These are phyloP conservation scores for Ilex paraguariensis DNA, from an alignment of 305 asterid genomes.

Conservation along the genomic window DNA sequence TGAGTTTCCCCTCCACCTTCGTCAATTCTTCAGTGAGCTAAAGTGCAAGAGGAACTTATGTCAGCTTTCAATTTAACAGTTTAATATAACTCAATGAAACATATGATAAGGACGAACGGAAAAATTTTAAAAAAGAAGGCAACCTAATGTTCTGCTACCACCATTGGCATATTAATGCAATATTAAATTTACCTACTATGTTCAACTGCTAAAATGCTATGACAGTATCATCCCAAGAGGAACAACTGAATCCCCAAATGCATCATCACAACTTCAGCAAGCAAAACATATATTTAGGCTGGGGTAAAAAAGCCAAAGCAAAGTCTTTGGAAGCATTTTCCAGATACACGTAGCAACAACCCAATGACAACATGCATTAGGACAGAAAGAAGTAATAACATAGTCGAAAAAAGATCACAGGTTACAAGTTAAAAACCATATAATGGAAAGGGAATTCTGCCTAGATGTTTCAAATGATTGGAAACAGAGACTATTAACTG, in stretches of 20 bases:
- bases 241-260: not conserved
- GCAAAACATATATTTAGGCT: not conserved
- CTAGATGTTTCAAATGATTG: too few relatives aligned
- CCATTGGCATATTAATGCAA: too few relatives aligned
- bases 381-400: too few relatives aligned
- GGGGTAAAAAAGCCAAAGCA: not conserved
- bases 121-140: not conserved
- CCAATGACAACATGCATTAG: too few relatives aligned
- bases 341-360: not conserved
- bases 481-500: too few relatives aligned
- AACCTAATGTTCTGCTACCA: not conserved
- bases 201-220: not conserved
- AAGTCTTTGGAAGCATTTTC: not conserved
- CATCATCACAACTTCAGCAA: not conserved
- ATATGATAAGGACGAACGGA: not conserved
- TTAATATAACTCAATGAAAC: not conserved
- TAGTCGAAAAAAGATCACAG: too few relatives aligned
- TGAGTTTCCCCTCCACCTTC: slow-evolving; percentile 85
- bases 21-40: slow-evolving; percentile 87
- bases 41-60: slow-evolving; percentile 18
- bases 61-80: slow-evolving; percentile 24
- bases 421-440: too few relatives aligned
- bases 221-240: not conserved
- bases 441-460: too few relatives aligned
- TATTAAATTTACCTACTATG: too few relatives aligned